Conservation (phyloP, 768 basidiomycete genomes). For the Boletus eberwhitei region DNA sequence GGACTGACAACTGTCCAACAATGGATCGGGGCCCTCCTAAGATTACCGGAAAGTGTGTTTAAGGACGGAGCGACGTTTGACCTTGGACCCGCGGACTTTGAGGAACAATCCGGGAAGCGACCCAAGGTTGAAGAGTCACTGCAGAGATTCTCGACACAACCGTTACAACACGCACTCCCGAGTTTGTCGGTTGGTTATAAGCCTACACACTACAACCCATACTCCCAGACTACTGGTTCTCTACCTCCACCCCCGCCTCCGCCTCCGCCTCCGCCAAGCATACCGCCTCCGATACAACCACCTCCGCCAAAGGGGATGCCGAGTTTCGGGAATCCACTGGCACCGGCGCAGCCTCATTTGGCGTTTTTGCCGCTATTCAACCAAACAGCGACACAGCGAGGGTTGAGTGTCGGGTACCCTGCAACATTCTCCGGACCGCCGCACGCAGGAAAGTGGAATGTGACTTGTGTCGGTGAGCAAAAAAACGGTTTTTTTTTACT, state of each 20-base stretch:
- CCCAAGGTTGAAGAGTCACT: conserved; percentile 28
- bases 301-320: conserved; percentile 34
- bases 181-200: conserved; percentile 17
- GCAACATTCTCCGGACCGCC: conserved; percentile 61
- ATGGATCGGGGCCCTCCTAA: conserved; percentile 52
- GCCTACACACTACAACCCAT: conserved; percentile 32
- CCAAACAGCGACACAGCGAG: conserved; percentile 65
- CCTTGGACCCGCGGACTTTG: conserved; percentile 25
- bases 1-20: conserved; percentile 49
- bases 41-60: conserved; percentile 20
- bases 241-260: conserved; percentile 22
- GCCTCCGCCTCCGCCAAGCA: conserved; percentile 27
- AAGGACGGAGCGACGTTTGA: conserved; percentile 12
- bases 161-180: conserved; percentile 20
- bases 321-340: conserved; percentile 49
- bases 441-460: conserved; percentile 66
- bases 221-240: conserved; percentile 12
- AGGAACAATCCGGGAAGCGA: conserved; percentile 29
- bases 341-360: conserved; percentile 59
- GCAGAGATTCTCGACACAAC: conserved; percentile 31
- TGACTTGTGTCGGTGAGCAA: conserved; percentile 63
- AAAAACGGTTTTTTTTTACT: neutral
- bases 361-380: conserved; percentile 74
- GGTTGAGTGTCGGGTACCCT: conserved; percentile 58
- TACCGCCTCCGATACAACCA: conserved; percentile 33